These are phyloP conservation scores for Gloeostereum incarnatum DNA, from an alignment of 768 basidiomycete genomes.

Conservation along the genomic window DNA sequence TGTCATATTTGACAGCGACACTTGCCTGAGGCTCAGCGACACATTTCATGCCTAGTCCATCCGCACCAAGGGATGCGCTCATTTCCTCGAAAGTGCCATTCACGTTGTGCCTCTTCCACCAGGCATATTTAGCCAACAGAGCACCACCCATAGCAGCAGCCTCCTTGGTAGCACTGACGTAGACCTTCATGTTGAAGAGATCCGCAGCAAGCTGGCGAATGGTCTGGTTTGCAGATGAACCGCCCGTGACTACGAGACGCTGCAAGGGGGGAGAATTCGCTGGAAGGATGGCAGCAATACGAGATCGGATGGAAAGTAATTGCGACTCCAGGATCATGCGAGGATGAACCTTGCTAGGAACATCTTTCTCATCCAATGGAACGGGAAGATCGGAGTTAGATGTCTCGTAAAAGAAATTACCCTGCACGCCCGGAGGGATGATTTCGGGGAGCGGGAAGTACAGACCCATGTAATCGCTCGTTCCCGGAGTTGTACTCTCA, in stretches of 20 bases:
- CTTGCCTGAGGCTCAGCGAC: conserved; percentile 50
- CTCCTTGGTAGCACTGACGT: conserved; percentile 57
- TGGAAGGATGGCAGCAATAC: conserved; percentile 61
- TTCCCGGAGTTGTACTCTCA: conserved; percentile 42
- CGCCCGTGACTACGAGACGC: conserved; percentile 71
- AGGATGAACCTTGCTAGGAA: conserved; percentile 44
- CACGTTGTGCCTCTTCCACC: conserved; percentile 33
- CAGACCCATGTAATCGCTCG: conserved; percentile 54
- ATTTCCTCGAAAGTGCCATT: conserved; percentile 56
- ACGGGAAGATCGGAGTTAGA: conserved; percentile 18
- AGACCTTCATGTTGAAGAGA: conserved; percentile 70
- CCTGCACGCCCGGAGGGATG: conserved; percentile 69
- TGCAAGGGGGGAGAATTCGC: conserved; percentile 39
- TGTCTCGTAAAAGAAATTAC: conserved; percentile 56
- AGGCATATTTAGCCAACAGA: conserved; percentile 60
- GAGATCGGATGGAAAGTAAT: conserved; percentile 69
- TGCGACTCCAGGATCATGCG: conserved; percentile 81
- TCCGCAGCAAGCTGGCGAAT: conserved; percentile 74
- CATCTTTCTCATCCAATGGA: conserved; percentile 18
- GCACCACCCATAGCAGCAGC: conserved; percentile 69
- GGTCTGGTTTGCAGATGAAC: conserved; percentile 62
- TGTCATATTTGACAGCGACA: conserved; percentile 39
- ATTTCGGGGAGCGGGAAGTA: conserved; percentile 86
- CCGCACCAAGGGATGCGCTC: conserved; percentile 28
- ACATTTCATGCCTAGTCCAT: conserved; percentile 43